phyloP scores from a whole-genome alignment of 177 flowering plant species.

The Vitis hybrid region DNA sequence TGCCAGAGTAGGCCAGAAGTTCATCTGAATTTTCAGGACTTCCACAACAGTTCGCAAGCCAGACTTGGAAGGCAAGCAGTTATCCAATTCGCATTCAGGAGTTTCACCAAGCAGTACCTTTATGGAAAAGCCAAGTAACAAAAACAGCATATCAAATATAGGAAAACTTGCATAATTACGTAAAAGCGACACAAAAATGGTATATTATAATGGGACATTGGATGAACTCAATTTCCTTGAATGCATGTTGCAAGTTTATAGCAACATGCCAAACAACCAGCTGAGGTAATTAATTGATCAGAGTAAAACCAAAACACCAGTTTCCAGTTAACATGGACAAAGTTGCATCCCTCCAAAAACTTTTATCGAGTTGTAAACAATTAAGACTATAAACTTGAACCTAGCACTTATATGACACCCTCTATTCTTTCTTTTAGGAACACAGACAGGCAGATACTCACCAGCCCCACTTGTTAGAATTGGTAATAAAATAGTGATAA shows the following conservation, averaged over 20 bases:
- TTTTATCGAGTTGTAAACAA: too few relatives aligned
- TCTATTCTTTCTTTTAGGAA: too few relatives aligned
- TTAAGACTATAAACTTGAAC: too few relatives aligned
- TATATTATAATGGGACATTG: neutral
- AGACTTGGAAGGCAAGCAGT: constrained; percentile 52
- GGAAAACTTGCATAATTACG: neutral
- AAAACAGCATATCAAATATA: neutral
- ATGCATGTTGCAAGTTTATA: neutral
- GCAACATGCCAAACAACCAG: too few relatives aligned
- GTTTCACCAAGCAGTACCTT: constrained; percentile 88
- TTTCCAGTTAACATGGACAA: too few relatives aligned
- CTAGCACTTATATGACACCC: too few relatives aligned
- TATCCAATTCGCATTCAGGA: constrained; percentile 35
- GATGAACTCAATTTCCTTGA: neutral
- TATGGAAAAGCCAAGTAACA: constrained; percentile 15
- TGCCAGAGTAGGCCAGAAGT: constrained; percentile 70
- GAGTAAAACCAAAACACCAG: too few relatives aligned
- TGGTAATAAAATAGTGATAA: too few relatives aligned
- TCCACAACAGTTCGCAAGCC: constrained; percentile 70
- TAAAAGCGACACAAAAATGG: neutral
- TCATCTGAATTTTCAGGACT: constrained; percentile 72
- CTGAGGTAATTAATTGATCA: too few relatives aligned
- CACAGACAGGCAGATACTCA: too few relatives aligned
- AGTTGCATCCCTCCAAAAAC: too few relatives aligned
- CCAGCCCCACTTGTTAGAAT: too few relatives aligned